Evolutionary conservation across 2,329 filamentous ascomycete species (phyloP).

Genomic region (Huntiella decipiens): DNA sequence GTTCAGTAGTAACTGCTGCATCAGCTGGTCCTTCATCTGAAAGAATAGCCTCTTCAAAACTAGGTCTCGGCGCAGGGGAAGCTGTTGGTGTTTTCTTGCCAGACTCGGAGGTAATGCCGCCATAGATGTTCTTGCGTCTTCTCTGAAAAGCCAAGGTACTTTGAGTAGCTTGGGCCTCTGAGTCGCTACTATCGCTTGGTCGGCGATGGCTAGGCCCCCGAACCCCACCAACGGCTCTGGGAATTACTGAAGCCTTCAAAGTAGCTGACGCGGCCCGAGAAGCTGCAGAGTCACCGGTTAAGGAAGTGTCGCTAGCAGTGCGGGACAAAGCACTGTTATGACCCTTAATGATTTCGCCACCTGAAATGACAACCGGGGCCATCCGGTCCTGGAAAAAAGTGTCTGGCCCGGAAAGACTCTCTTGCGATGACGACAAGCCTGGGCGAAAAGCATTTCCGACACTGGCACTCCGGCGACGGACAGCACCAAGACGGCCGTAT

Average conservation of each 20-base stretch:
- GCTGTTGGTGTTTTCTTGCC: slow-evolving; percentile 28
- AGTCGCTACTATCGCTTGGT: slow-evolving; percentile 38
- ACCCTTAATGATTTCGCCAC: slow-evolving; percentile 43
- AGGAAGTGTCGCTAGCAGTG: slow-evolving; percentile 32
- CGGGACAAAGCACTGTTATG: slow-evolving; percentile 31
- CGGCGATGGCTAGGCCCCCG: slow-evolving; percentile 17
- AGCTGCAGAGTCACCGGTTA: slow-evolving; percentile 25
- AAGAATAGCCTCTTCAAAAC: background rate
- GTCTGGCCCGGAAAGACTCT: slow-evolving; percentile 30
- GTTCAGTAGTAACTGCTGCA: background rate
- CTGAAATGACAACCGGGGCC: slow-evolving; percentile 47
- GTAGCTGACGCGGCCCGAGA: slow-evolving; percentile 22
- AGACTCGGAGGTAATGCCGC: background rate
- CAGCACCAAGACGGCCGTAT: slow-evolving; percentile 46
- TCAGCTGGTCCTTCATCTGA: background rate
- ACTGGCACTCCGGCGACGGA: slow-evolving; percentile 45
- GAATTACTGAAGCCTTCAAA: slow-evolving; percentile 35
- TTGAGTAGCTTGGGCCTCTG: slow-evolving; percentile 28
- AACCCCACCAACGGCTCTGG: slow-evolving; percentile 16
- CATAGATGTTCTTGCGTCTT: background rate
- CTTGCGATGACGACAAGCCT: slow-evolving; percentile 29
- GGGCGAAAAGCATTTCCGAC: slow-evolving; percentile 22
- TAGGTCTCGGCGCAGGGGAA: slow-evolving; percentile 22
- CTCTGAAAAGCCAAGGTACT: slow-evolving; percentile 32
- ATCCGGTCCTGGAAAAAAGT: slow-evolving; percentile 42